Base-by-base conservation (phyloP, 2,329 filamentous ascomycete genomes). In the Pseudovirgaria hyperparasitica region DNA sequence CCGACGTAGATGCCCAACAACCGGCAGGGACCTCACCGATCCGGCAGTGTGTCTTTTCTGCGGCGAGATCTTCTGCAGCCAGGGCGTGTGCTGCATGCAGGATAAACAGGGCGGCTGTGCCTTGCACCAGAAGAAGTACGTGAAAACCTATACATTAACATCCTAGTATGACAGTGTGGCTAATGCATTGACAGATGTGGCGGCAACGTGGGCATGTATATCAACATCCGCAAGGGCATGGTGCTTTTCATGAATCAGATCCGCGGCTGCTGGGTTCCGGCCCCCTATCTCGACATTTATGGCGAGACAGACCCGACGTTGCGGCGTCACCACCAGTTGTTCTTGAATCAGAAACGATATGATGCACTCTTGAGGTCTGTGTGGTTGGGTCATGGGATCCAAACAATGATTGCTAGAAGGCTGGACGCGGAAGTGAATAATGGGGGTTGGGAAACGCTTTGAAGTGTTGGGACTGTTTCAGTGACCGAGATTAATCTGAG, bases 381-480 rank as follows among this genome's bases (percentile, higher is more conserved):
- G 22, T 94, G 92, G 77, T 63, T 96, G 33, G 72, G 75, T 26
- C 85, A 94, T 43, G 77, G 80, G 4, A 73, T 98, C 16, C 86
- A 86, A 19, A 92, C 81, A 39, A 75, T 84, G 24, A 93, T 98
- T 48, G 82, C 80, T 38, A 68, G 90, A 39, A 87, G 84, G 55
- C 57, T 98, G 39, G 90, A 98, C 61, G 79, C 82, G 9, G 90
- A 98, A 52, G 84, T 94, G 23, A 98, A 98, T 49, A 94, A 84
- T 43, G 90, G 90, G 1, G 90, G 90, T 0, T 98, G 90, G 90
- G 90, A 98, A 60, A 94, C 62, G 18, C 40, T 66, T 37, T 66
- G 19, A 20, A n/a, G 19, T 9, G n/a, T 20, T 9, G 19, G 19
- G 19, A 20, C 9, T 20, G 19, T 9, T 20, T 20, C 9, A n/a